Conservation (phyloP, 129 eudicot genomes). For the Lactuca saligna region DNA sequence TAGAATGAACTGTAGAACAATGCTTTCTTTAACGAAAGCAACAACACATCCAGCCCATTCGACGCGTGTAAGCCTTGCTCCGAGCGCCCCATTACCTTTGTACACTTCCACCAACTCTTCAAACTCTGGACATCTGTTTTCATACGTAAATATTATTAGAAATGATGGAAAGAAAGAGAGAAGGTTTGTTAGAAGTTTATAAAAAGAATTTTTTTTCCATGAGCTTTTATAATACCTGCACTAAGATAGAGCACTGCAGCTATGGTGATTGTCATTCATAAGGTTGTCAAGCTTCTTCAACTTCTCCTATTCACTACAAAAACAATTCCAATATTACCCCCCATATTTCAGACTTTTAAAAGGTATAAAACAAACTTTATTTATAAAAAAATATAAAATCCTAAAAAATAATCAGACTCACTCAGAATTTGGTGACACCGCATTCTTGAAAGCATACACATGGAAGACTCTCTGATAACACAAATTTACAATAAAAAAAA, state of each 20-base stretch:
- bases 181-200: no score
- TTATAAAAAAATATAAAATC: background rate
- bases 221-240: conserved; percentile 51
- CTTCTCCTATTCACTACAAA: conserved; percentile 78
- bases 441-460: conserved; percentile 82
- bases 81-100: no score
- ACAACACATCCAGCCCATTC: no score
- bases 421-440: conserved; percentile 66
- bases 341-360: background rate
- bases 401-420: conserved; percentile 20
- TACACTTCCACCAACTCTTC: no score
- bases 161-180: no score
- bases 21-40: no score
- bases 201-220: no score
- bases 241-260: conserved; percentile 91
- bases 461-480: conserved; percentile 72
- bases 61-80: no score
- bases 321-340: background rate
- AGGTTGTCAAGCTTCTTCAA: conserved; percentile 89
- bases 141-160: no score
- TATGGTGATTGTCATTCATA: conserved; percentile 90
- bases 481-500: background rate
- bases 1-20: no score
- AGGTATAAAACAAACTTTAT: background rate
- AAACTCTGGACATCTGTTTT: no score